Conservation (phyloP, 2,329 filamentous ascomycete species). For the Elsinoe fawcettii region DNA sequence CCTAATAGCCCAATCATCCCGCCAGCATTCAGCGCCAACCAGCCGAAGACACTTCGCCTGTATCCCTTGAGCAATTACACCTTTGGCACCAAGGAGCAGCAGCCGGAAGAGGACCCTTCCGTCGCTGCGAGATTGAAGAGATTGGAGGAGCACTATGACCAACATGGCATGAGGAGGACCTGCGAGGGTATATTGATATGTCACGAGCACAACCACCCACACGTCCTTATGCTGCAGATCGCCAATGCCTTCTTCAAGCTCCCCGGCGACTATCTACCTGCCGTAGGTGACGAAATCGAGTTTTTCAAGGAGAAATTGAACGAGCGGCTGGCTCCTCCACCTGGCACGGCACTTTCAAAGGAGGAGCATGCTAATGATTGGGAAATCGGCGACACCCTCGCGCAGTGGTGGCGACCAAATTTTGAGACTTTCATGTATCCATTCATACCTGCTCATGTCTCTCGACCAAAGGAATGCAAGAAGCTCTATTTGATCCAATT, state of each 20-base stretch:
- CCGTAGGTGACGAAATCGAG: conserved; percentile 81
- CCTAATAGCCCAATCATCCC: conserved; percentile 61
- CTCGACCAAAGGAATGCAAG: conserved; percentile 96
- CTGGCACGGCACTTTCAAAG: conserved; percentile 75
- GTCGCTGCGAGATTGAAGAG: conserved; percentile 87
- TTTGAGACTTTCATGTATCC: conserved; percentile 99
- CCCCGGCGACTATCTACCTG: conserved; percentile 86
- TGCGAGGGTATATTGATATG: conserved; percentile 96
- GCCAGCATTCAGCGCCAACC: conserved; percentile 70
- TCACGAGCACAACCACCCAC: conserved; percentile 97
- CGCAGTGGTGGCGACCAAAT: conserved; percentile 98
- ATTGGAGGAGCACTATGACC: conserved; percentile 87
- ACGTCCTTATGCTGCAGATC: conserved; percentile 98
- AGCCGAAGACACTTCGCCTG: conserved; percentile 80
- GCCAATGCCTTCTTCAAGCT: conserved; percentile 99
- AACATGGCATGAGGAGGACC: conserved; percentile 92
- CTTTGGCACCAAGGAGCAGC: conserved; percentile 95
- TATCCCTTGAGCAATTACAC: conserved; percentile 98
- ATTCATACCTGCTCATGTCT: conserved; percentile 92
- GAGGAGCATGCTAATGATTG: conserved; percentile 57
- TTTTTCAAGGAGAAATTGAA: conserved; percentile 94
- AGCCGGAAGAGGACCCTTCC: conserved; percentile 94
- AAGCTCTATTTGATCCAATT: conserved; percentile 97
- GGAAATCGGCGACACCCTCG: conserved; percentile 88
- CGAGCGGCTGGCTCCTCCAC: conserved; percentile 76